Evolutionary conservation across 179 eudicot species (phyloP).

Genomic region (Sideroxylon spinosum): DNA sequence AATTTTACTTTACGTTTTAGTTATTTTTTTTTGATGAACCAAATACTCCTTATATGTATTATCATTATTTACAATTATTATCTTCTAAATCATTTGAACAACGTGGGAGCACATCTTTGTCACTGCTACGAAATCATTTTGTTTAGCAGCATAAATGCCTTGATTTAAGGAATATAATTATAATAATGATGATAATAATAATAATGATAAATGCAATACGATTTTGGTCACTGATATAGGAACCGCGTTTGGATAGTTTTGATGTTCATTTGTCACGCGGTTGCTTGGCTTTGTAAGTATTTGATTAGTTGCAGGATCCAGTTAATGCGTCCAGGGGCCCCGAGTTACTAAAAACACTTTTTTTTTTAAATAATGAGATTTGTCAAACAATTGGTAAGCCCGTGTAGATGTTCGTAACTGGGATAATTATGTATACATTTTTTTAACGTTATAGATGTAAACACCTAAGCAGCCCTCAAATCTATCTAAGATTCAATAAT

Average conservation of each 20-base stretch:
- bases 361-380: no score
- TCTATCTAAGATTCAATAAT: neutral
- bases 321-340: neutral
- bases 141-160: neutral
- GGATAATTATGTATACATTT: neutral
- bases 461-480: neutral
- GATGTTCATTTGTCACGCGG: neutral
- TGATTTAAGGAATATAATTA: neutral
- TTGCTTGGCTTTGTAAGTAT: neutral
- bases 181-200: no score
- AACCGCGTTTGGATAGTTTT: neutral
- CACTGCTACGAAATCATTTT: neutral
- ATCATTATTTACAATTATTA: no score
- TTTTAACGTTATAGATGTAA: neutral
- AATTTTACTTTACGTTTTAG: no score
- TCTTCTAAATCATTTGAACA: neutral
- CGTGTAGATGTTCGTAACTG: slow-evolving; percentile 5
- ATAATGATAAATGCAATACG: no score
- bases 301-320: neutral
- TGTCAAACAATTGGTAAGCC: neutral
- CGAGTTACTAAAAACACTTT: no score
- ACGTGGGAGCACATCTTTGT: neutral
- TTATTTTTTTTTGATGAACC: no score
- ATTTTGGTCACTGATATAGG: neutral
- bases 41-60: neutral